Base-by-base conservation (phyloP, 495 filamentous ascomycete genomes). In the Astrothelium macrocarpum region DNA sequence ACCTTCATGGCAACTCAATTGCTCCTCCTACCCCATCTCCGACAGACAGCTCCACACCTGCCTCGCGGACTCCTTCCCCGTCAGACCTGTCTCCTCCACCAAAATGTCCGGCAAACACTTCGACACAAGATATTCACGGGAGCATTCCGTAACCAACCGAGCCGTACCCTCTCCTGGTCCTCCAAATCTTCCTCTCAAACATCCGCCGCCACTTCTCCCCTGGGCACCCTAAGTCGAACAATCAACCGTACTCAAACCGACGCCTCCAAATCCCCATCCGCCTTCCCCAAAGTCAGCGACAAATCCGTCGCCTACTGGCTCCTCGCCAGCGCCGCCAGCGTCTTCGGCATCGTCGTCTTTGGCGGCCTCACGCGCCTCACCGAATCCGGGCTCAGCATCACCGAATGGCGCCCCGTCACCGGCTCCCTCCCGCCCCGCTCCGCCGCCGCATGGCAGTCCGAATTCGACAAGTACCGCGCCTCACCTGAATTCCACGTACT, bases 371-470 rank as follows among this genome's bases (percentile, higher is more conserved):
- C 94, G 29, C 80, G 94, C 60, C 78, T 98, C 59, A 98, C 94
- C 7, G 94, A 98, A 77, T 98, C 94, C 64, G 94, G 93, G 90
- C 84, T 98, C 66, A 96, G 91, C 76, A 98, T 98, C 71, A 98
- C 94, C 60, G 95, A 98, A 91, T 98, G 94, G 94, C 90, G 86
- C 67, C 94, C 94, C 66, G 91, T 97, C 43, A 97, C 94, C 4
- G 94, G 94, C 65, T 89, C 90, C 28, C 78, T 94, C n/a, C 93
- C 93, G 12, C 94, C 94, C 31, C 79, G 89, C 69, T 87, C 83
- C 62, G 72, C 75, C 14, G 82, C 78, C 60, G 86, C 90, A 73
- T 98, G 94, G 94, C 85, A 95, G 63, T 81, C 86, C 32, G 91
- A 97, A 69, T 98, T 97, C 76, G 79, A 85, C 16, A 94, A 92